phyloP scores from a whole-genome alignment of 148 eudicot genomes.

The Vaccinium darrowii region DNA sequence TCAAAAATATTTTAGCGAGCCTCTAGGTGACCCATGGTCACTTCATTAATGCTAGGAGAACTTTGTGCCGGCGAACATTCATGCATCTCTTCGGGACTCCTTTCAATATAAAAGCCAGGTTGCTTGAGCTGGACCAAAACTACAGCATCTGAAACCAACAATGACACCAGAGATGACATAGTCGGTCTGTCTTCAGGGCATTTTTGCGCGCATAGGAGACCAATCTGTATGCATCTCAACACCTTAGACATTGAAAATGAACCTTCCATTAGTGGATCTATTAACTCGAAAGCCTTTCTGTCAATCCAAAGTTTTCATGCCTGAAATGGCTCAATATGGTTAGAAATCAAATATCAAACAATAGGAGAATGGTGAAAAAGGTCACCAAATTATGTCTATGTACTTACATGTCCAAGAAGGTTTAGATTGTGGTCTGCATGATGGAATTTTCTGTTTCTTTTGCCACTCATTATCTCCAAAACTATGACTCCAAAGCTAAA shows the following conservation, averaged over 20 bases:
- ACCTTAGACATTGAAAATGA: neutral
- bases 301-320: slow-evolving; percentile 23
- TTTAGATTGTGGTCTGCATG: neutral
- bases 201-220: neutral
- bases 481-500: slow-evolving; percentile 14
- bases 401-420: slow-evolving; percentile 11
- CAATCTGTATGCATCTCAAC: neutral
- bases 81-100: neutral
- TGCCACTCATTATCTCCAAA: slow-evolving; percentile 7
- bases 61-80: neutral
- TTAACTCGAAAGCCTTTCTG: neutral
- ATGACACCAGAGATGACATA: neutral
- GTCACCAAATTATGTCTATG: neutral
- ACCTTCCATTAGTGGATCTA: neutral
- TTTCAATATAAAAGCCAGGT: slow-evolving; percentile 4
- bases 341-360: neutral
- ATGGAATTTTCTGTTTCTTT: neutral
- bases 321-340: slow-evolving; percentile 2
- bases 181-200: neutral
- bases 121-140: neutral
- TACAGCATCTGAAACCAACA: neutral
- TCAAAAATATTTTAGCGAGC: neutral
- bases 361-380: neutral
- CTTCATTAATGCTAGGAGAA: neutral
- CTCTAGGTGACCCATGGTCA: neutral